A percentile compares a stretch with the other conserved stretches of the same genome.
Evolutionary conservation across 2,329 filamentous ascomycete genomes (phyloP).

Genomic region (Chaetomiaceae sp.): DNA sequence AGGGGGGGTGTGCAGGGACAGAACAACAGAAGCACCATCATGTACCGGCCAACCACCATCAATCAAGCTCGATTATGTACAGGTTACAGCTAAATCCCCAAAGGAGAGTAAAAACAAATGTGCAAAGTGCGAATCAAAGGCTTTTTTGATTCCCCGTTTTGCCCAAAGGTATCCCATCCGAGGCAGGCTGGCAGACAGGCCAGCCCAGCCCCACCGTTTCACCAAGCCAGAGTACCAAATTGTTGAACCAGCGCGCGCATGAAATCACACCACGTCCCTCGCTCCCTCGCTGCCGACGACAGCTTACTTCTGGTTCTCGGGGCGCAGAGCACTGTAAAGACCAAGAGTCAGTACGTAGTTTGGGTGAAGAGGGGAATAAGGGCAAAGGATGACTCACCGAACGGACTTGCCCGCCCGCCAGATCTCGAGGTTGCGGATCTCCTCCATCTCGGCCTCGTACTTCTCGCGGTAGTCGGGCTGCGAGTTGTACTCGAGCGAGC

Average conservation of each 20-base stretch:
- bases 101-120: conserved; percentile 15
- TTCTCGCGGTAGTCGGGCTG: conserved; percentile 93
- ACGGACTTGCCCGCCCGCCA: conserved; percentile 98
- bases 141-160: conserved; percentile 18
- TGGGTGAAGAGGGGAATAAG: neutral
- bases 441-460: conserved; percentile 97
- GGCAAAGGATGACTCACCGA: conserved; percentile 48
- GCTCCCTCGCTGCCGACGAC: neutral
- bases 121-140: conserved; percentile 14
- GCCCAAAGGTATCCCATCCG: conserved; percentile 21
- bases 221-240: conserved; percentile 18
- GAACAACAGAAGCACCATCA: neutral
- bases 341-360: neutral
- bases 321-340: conserved; percentile 61
- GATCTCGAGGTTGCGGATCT: conserved; percentile 97
- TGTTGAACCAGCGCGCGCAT: conserved; percentile 16
- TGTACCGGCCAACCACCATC: conserved; percentile 8
- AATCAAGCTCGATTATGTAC: conserved; percentile 19
- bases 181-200: conserved; percentile 8
- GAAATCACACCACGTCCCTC: conserved; percentile 10
- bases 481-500: conserved; percentile 95
- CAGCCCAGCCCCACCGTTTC: conserved; percentile 11
- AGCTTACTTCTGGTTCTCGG: conserved; percentile 74
- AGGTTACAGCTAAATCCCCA: conserved; percentile 17
- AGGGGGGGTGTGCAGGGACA: neutral